phyloP scores from a whole-genome alignment of 2,329 filamentous ascomycete species.

The Colletotrichum agaves region DNA sequence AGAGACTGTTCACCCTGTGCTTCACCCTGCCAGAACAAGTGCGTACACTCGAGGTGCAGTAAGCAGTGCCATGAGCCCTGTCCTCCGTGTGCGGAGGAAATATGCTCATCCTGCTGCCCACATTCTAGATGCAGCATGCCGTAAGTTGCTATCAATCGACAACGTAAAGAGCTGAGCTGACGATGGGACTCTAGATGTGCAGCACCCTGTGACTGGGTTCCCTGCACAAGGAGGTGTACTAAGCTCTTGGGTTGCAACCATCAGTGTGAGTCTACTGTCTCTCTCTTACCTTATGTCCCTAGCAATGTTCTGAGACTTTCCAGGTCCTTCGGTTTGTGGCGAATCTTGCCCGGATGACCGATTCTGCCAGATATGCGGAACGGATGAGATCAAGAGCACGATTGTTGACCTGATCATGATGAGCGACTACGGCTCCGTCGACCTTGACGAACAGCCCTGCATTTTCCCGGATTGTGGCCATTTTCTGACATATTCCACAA shows the following conservation, averaged over 20 bases:
- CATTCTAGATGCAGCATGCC: constrained; percentile 64
- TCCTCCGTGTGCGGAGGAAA: constrained; percentile 65
- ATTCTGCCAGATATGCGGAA: constrained; percentile 68
- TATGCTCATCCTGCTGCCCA: constrained; percentile 65
- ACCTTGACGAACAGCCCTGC: constrained; percentile 69
- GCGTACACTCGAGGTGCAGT: constrained; percentile 66
- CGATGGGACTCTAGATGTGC: constrained; percentile 52
- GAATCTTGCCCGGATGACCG: constrained; percentile 64
- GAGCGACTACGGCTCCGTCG: constrained; percentile 64
- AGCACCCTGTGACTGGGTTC: constrained; percentile 74
- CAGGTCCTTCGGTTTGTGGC: constrained; percentile 69
- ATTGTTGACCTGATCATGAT: constrained; percentile 68
- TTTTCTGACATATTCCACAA: constrained; percentile 66
- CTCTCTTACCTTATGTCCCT: neutral
- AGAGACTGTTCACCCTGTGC: constrained; percentile 59
- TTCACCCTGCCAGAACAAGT: constrained; percentile 63
- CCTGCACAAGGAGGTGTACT: constrained; percentile 70
- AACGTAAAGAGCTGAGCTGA: neutral
- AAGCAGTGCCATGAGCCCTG: constrained; percentile 69
- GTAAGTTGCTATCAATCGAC: constrained; percentile 44
- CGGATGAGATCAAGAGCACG: constrained; percentile 53
- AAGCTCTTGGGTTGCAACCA: constrained; percentile 67
- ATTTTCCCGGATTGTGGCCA: constrained; percentile 73
- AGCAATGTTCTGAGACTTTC: constrained; percentile 10
- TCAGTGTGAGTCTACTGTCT: constrained; percentile 56